Evolutionary conservation across 441 rosid genomes (phyloP).

Genomic region (Bruguiera hainesii): DNA sequence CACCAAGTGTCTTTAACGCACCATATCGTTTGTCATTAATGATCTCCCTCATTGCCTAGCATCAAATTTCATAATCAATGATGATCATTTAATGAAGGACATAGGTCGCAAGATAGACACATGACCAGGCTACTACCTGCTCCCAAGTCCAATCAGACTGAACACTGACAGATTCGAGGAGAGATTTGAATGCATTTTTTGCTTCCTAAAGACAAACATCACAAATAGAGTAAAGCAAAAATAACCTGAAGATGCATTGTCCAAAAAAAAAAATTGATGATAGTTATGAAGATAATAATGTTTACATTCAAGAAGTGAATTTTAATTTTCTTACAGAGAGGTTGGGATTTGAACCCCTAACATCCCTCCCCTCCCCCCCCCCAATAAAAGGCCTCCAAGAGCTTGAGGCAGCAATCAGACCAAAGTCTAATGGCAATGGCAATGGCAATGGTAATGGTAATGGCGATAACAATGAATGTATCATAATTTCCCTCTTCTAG

Average conservation of each 20-base stretch:
- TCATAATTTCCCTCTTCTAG: slow-evolving; percentile 7
- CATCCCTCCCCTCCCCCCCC: no score
- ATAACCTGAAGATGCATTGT: not conserved
- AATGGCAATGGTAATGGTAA: not conserved
- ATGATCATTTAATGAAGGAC: slow-evolving; percentile 17
- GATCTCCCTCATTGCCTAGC: slow-evolving; percentile 84
- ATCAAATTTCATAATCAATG: slow-evolving; percentile 28
- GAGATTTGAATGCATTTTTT: slow-evolving; percentile 91
- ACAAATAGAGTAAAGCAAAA: slow-evolving; percentile 9
- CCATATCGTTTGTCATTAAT: slow-evolving; percentile 83
- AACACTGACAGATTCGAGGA: slow-evolving; percentile 81
- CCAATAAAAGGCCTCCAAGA: no score
- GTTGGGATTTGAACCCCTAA: no score
- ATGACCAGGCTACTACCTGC: slow-evolving; percentile 71
- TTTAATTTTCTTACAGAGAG: no score
- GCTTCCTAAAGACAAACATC: slow-evolving; percentile 59
- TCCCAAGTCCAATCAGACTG: slow-evolving; percentile 99
- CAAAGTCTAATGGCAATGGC: not conserved
- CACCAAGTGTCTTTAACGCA: slow-evolving; percentile 91
- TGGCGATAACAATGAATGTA: not conserved
- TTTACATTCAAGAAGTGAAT: not conserved
- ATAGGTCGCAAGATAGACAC: slow-evolving; percentile 11
- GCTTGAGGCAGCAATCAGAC: no score
- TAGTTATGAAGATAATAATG: not conserved
- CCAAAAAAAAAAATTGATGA: not conserved